Evolutionary conservation across 208 protist genomes (phyloP), one percentile per base, ranked within the genome.

Genomic region (Acanthamoeba polyphaga): DNA sequence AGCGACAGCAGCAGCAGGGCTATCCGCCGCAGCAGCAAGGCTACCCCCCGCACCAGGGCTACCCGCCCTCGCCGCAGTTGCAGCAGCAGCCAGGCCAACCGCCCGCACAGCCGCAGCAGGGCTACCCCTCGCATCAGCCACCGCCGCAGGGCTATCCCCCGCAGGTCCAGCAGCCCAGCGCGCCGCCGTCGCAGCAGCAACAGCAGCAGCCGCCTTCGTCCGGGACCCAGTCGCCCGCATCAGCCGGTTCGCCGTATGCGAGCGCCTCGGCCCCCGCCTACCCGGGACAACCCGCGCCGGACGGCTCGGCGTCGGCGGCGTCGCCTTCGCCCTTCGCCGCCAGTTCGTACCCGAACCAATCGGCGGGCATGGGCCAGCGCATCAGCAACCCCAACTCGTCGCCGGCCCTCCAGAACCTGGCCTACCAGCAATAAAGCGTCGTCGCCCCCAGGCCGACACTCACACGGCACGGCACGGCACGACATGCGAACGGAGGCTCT

Each of bases 301-400:
- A 58, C n/a, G 29, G 29, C 9, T 58, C 53, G 24, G 17, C 60
- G 60, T 27, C 19, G 13, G 4, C 58, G 22, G 9, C 10, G 64
- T 53, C 72, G 32, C 43, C 72, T 4, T 80, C 72, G 27, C 43
- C 72, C 38, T 80, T 53, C 19, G 15, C 38, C 0, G 72, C 72
- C 34, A 80, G 72, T 22, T 43, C 72, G 6, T 80, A 80, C 51
- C 22, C 72, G 15, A 43, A 46, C 32, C 72, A 80, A 10, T 80
- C 72, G 15, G 72, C 72, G 38, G 72, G 72, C 72, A 80, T 51
- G 72, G 72, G 72, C 32, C 72, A 80, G 72, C 72, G 72, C 72
- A 29, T 80, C 72, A 80, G 38, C 38, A 80, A 72, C 66, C 72
- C 72, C 43, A 80, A 80, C 72, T 27, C 72, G 5, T 27, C 38